phyloP scores from a whole-genome alignment of 805 yeast species.

The Barnettozyma californica region DNA sequence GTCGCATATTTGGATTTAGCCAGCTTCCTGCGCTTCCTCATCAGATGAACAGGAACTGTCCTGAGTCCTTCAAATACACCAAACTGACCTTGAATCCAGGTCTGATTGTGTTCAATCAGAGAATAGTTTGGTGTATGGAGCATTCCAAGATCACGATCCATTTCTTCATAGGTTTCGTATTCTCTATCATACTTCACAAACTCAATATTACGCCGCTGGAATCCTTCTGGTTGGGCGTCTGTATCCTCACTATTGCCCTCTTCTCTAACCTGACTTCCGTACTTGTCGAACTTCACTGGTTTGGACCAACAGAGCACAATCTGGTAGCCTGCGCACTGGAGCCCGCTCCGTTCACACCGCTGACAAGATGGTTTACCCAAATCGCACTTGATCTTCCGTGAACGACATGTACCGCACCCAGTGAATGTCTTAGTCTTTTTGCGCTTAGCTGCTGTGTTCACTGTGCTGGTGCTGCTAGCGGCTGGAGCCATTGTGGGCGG shows the following conservation, averaged over 20 bases:
- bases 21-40: constrained; percentile 23
- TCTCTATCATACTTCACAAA: constrained; percentile 67
- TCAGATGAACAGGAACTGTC: constrained; percentile 16
- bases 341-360: constrained; percentile 63
- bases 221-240: constrained; percentile 42
- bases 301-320: constrained; percentile 72
- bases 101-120: constrained; percentile 36
- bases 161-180: constrained; percentile 73
- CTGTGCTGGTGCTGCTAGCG: background rate
- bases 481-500: background rate
- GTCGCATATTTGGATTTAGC: constrained; percentile 21
- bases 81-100: constrained; percentile 68
- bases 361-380: constrained; percentile 61
- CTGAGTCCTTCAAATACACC: constrained; percentile 62
- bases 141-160: constrained; percentile 62
- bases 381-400: constrained; percentile 79
- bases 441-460: constrained; percentile 6
- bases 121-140: constrained; percentile 46
- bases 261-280: constrained; percentile 33
- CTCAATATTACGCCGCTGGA: constrained; percentile 65
- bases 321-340: constrained; percentile 77
- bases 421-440: constrained; percentile 67
- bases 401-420: constrained; percentile 86
- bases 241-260: constrained; percentile 15
- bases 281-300: constrained; percentile 46